These are phyloP conservation scores for Astrocystis sublimbata DNA, from an alignment of 495 filamentous ascomycete species.

Conservation along the genomic window DNA sequence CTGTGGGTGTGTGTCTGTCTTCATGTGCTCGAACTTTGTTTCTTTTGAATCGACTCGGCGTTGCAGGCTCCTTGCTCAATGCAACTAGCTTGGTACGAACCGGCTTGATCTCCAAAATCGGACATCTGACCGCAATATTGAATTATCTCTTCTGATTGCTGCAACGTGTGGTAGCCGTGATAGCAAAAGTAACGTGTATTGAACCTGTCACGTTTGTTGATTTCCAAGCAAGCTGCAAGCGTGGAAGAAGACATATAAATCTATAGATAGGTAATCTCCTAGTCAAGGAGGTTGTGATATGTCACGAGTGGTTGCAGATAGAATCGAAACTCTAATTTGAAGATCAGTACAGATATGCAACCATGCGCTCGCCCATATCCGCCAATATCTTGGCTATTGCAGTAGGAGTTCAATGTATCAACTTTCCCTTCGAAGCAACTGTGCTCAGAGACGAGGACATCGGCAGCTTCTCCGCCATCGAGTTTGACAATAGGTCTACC, in stretches of 20 bases:
- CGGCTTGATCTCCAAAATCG: background rate
- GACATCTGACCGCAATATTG: background rate
- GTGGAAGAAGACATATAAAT: too few relatives aligned
- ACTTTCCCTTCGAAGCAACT: conserved; percentile 42
- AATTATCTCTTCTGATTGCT: too few relatives aligned
- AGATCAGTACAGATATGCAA: too few relatives aligned
- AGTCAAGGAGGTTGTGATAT: background rate
- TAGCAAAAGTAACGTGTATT: too few relatives aligned
- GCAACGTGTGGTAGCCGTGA: too few relatives aligned
- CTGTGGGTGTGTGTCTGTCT: too few relatives aligned
- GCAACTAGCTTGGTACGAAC: background rate
- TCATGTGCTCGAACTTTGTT: background rate
- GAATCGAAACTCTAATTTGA: too few relatives aligned
- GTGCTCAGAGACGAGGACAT: conserved; percentile 33
- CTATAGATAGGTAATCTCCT: too few relatives aligned
- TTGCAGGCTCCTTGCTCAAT: background rate
- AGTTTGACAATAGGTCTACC: conserved; percentile 29
- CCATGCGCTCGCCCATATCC: conserved; percentile 16
- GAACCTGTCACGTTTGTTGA: too few relatives aligned
- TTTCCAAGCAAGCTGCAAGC: too few relatives aligned
- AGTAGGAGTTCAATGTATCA: conserved; percentile 17
- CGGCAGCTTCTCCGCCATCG: conserved; percentile 32
- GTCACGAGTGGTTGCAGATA: too few relatives aligned
- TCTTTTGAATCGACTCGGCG: too few relatives aligned
- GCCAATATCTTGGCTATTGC: conserved; percentile 10